Base-by-base conservation (phyloP, 768 basidiomycete species). In the Lentinus brumalis region DNA sequence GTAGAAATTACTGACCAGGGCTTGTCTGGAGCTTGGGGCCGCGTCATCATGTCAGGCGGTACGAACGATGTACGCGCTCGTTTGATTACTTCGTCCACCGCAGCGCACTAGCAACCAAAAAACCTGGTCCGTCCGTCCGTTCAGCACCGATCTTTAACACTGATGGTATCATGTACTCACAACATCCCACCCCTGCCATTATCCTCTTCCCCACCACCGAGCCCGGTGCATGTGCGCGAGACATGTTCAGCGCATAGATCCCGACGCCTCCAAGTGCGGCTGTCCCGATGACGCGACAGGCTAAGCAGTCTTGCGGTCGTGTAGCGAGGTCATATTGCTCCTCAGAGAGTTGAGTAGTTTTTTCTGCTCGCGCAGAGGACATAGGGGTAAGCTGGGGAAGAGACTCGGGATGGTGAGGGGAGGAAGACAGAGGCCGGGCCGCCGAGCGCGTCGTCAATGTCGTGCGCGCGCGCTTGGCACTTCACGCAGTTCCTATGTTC, bases 231-330 rank as follows among this genome's bases (percentile, higher is more conserved):
- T 76, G 76, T 31, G 79, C 77, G 45, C 89, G 83, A 26, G 87
- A 81, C 76, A 83, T 81, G 71, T 80, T 79, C 31, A 91, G 70
- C 3, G 89, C 88, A 68, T 91, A 90, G 30, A 84, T 61, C 3
- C 90, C 88, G 6, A 84, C 80, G 6, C 79, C 80, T 30, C 79
- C 82, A 8, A 90, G 79, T 3, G 86, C 83, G 30, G 77, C 84
- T 0, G 87, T 81, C 21, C 89, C 88, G 44, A 88, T 81, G 53
- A 90, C 74, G 45, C 83, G 82, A 70, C 90, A 91, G 0, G 86
- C 78, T 18, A 88, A 65, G 60, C 89, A 91, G 45, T 90, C 86
- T 50, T 78, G 51, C 14, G 51, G 32, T 10, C 5, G 18, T 49
- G 18, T 15, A 26, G 21, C 26, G 44, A 45, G 35, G 7, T 35